A percentile compares a stretch with the other conserved stretches of the same genome.
Conservation (phyloP, 2,329 filamentous ascomycete genomes). For the Zopfia rhizophila region DNA sequence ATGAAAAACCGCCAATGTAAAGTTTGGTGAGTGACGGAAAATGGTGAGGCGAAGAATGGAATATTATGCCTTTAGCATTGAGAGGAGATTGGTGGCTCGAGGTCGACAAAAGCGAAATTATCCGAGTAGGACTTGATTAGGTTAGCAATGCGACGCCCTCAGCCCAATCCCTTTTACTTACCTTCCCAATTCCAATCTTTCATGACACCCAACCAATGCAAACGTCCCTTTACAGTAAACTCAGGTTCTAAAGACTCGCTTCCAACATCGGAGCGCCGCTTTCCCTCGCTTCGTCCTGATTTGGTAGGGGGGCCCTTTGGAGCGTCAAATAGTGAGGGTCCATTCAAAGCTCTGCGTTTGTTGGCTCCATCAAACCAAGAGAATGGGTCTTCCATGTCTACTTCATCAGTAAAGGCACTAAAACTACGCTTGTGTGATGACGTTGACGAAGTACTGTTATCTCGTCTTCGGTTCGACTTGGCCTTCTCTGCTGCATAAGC, state of each 20-base stretch:
- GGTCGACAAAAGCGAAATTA: constrained; percentile 12
- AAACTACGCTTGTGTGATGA: constrained; percentile 36
- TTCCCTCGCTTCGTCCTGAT: constrained; percentile 41
- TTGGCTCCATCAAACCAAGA: constrained; percentile 31
- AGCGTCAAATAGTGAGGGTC: constrained; percentile 19
- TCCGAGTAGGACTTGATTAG: constrained; percentile 31
- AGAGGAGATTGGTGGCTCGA: constrained; percentile 4
- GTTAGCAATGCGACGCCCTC: constrained; percentile 20
- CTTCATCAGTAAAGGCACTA: constrained; percentile 30
- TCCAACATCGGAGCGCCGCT: constrained; percentile 19
- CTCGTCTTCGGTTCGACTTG: constrained; percentile 12
- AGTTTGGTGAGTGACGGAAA: constrained; percentile 1
- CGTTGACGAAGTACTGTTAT: constrained; percentile 20
- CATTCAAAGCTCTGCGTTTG: constrained; percentile 37
- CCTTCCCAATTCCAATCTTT: constrained; percentile 78
- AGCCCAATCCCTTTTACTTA: constrained; percentile 52
- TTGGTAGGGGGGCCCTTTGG: constrained; percentile 28
- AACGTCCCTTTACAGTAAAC: constrained; percentile 70
- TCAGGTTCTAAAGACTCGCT: constrained; percentile 64
- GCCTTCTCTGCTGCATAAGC: constrained; percentile 53
- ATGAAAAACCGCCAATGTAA: neutral
- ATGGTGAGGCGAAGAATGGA: neutral
- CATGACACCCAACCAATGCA: constrained; percentile 79
- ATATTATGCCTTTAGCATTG: neutral
- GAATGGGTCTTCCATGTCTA: constrained; percentile 28